Percentiles rank a stretch among this genome's conserved stretches.
These are phyloP conservation scores for Lactarius akahatsu DNA, from an alignment of 768 basidiomycete genomes.

Conservation along the genomic window DNA sequence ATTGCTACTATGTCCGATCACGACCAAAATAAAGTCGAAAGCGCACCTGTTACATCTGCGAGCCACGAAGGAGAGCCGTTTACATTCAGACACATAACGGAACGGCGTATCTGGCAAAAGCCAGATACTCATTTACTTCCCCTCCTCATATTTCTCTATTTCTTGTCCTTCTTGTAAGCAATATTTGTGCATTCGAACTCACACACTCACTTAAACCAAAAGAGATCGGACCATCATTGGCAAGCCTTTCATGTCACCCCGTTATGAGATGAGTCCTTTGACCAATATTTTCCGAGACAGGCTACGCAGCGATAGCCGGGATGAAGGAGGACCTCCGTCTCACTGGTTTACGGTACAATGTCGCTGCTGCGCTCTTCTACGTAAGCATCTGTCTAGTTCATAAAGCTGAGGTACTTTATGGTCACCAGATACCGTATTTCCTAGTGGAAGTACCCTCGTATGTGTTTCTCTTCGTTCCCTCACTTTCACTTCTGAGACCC, in stretches of 20 bases:
- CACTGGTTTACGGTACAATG: slow-evolving; percentile 39
- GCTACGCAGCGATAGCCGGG: slow-evolving; percentile 41
- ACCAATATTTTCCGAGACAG: slow-evolving; percentile 7
- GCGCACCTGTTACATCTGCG: background rate
- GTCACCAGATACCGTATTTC: slow-evolving; percentile 38
- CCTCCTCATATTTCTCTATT: slow-evolving; percentile 26
- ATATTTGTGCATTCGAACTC: background rate
- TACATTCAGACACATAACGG: background rate
- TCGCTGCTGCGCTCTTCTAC: slow-evolving; percentile 42
- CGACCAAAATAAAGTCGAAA: background rate
- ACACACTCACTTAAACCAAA: background rate
- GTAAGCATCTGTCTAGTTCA: slow-evolving; percentile 25
- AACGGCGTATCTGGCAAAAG: slow-evolving; percentile 21
- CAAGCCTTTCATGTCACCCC: background rate
- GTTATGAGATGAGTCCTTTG: background rate
- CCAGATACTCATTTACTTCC: slow-evolving; percentile 26
- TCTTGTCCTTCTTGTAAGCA: slow-evolving; percentile 29
- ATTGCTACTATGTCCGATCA: background rate
- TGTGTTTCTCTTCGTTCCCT: slow-evolving; percentile 18
- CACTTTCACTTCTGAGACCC: background rate
- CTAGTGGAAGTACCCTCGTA: slow-evolving; percentile 42
- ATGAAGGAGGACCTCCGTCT: slow-evolving; percentile 42
- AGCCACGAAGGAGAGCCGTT: background rate
- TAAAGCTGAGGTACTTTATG: background rate
- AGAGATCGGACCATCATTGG: slow-evolving; percentile 31